Conservation (phyloP, 2,329 filamentous ascomycete genomes). For the Didymella keratinophila region DNA sequence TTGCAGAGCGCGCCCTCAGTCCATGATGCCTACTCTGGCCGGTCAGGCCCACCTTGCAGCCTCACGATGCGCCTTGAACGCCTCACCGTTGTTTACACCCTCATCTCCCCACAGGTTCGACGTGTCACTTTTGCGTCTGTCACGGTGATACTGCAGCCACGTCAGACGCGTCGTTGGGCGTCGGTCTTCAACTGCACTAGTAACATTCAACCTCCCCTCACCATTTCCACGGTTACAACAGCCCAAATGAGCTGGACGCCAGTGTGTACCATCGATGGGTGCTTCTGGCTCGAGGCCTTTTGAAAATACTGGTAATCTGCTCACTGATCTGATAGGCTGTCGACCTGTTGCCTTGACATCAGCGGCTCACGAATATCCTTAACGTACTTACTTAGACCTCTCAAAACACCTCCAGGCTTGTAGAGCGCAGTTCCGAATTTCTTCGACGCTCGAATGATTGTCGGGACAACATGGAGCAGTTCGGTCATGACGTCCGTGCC, state of each 20-base stretch:
- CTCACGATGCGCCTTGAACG: slow-evolving; percentile 5
- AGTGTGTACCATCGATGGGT: neutral
- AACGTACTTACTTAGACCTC: slow-evolving; percentile 14
- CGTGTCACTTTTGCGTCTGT: slow-evolving; percentile 7
- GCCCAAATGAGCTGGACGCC: neutral
- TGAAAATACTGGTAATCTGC: neutral
- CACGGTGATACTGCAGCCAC: neutral
- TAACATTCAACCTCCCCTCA: slow-evolving; percentile 4
- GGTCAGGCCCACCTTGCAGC: slow-evolving; percentile 10
- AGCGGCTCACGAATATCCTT: neutral
- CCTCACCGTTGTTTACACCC: slow-evolving; percentile 4
- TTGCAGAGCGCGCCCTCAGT: neutral
- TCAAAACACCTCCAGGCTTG: slow-evolving; percentile 5
- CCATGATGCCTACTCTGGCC: slow-evolving; percentile 11
- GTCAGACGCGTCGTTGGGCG: neutral
- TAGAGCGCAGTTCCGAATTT: slow-evolving; percentile 7
- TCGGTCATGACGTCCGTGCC: slow-evolving; percentile 13
- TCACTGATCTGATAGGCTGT: neutral
- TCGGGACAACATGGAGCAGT: neutral
- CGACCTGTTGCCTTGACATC: slow-evolving; percentile 5
- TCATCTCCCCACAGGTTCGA: slow-evolving; percentile 7
- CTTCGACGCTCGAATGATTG: slow-evolving; percentile 2
- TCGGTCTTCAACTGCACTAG: neutral
- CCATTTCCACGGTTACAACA: slow-evolving; percentile 6
- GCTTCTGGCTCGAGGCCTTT: neutral